A percentile compares a stretch with the other conserved stretches of the same genome.
Evolutionary conservation across 116 monocot species (phyloP).

Genomic region (Thalassia testudinum): DNA sequence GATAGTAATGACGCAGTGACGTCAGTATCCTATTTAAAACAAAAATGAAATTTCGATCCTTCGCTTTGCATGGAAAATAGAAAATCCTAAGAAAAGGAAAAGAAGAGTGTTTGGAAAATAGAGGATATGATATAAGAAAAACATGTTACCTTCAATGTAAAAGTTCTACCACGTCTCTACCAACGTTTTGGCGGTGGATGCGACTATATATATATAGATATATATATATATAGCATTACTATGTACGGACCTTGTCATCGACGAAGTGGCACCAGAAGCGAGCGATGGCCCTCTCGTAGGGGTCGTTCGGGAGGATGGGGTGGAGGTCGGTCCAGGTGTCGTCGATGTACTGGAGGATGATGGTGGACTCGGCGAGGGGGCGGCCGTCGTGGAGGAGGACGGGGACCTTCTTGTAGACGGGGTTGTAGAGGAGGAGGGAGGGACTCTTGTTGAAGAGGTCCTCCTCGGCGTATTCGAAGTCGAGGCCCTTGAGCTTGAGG

Average conservation of each 20-base stretch:
- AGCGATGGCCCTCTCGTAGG: constrained; percentile 40
- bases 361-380: constrained; percentile 46
- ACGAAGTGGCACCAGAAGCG: constrained; percentile 83
- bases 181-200: too few relatives aligned
- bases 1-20: too few relatives aligned
- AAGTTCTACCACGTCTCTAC: too few relatives aligned
- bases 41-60: too few relatives aligned
- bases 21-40: too few relatives aligned
- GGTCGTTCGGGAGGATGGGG: constrained; percentile 37
- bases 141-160: too few relatives aligned
- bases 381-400: constrained; percentile 52
- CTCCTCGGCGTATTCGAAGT: constrained; percentile 67
- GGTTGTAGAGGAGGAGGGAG: constrained; percentile 53
- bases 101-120: too few relatives aligned
- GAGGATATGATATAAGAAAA: too few relatives aligned
- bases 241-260: constrained; percentile 46
- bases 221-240: not conserved
- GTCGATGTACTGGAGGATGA: constrained; percentile 82
- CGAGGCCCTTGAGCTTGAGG: constrained; percentile 69
- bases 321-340: constrained; percentile 27
- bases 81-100: too few relatives aligned
- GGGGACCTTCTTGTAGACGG: constrained; percentile 72
- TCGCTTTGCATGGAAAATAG: too few relatives aligned
- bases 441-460: constrained; percentile 58
- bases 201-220: too few relatives aligned